Evolutionary conservation across 78 protist genomes (phyloP), one percentile per base, ranked within the genome.

Genomic region (Guillardia theta): DNA sequence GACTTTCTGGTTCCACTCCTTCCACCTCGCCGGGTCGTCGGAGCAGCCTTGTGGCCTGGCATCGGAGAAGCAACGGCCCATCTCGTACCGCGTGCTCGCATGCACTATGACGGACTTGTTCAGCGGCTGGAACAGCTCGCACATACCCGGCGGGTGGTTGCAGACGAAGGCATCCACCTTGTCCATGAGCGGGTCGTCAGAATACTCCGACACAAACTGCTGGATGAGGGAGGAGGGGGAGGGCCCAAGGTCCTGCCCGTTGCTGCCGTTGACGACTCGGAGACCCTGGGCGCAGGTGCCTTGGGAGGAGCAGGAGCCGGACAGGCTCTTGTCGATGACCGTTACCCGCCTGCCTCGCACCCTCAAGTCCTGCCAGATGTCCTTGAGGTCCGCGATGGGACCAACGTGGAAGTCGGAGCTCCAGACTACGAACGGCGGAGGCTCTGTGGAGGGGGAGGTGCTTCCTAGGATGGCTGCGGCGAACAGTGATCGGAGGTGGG

Each of bases 41-140:
- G n/a, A n/a, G n/a, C n/a, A n/a, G n/a, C n/a, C 62, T 18, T 53
- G 62, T 12, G 62, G 62, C 33, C 62, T 36, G 3, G 6, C 41
- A 43, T 70, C 83, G 83, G 83, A 70, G 83, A 70, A 70, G 83
- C 83, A 70, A 43, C 83, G 83, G 9, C 43, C 90, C 90, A 78
- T 78, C 24, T 78, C 90, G 48, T 24, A 78, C 58, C 90, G 90
- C 24, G 90, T 78, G 45, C 58, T 44, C 30, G 90, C 90, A 50
- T 78, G 45, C 43, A 78, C 44, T 24, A 78, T 19, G 44, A 78
- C 58, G 44, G 90, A 36, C 54, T 44, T 37, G 48, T 36, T 6
- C 37, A 78, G 48, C 48, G 47, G 43, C 48, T 6, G 37, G 48
- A 43, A 78, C 90, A 36, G 46, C 83, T 78, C 44, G 33, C 90